Percentiles rank a stretch among this genome's conserved stretches.
phyloP scores from a whole-genome alignment of 176 grass and related monocot genomes.

The Aegilops longissima region DNA sequence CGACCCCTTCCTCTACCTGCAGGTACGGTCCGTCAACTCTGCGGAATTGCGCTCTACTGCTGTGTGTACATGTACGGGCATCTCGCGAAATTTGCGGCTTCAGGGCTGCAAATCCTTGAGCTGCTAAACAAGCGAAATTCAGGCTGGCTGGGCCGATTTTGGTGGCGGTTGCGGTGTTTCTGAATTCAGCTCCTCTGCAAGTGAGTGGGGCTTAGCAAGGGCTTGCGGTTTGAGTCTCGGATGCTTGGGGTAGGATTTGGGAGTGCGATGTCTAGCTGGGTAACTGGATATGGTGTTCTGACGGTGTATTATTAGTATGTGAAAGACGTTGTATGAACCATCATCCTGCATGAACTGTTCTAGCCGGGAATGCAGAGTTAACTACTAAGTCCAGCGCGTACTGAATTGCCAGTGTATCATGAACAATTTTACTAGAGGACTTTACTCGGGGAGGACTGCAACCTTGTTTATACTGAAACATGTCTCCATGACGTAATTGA shows the following conservation, averaged over 20 bases:
- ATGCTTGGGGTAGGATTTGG: background rate
- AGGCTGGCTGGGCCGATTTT: background rate
- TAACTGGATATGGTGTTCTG: background rate
- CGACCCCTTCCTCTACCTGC: conserved; percentile 84
- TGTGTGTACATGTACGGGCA: background rate
- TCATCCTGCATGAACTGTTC: no score
- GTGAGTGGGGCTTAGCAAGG: background rate
- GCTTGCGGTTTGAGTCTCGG: background rate
- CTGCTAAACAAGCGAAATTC: conserved; percentile 1
- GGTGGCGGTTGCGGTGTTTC: background rate
- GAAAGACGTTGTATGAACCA: background rate
- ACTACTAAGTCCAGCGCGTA: background rate
- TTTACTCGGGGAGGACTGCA: background rate
- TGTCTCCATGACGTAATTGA: background rate
- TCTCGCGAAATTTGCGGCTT: background rate
- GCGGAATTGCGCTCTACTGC: background rate
- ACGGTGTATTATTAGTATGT: background rate
- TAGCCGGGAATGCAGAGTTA: background rate
- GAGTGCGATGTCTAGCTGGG: background rate
- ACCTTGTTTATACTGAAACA: background rate
- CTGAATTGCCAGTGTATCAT: background rate
- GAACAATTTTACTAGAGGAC: background rate
- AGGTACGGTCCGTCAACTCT: conserved; percentile 35
- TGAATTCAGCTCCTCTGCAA: background rate
- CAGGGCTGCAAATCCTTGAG: background rate